Evolutionary conservation across 352 stramenopile genomes (phyloP).

Genomic region (Pythium diclinum): DNA sequence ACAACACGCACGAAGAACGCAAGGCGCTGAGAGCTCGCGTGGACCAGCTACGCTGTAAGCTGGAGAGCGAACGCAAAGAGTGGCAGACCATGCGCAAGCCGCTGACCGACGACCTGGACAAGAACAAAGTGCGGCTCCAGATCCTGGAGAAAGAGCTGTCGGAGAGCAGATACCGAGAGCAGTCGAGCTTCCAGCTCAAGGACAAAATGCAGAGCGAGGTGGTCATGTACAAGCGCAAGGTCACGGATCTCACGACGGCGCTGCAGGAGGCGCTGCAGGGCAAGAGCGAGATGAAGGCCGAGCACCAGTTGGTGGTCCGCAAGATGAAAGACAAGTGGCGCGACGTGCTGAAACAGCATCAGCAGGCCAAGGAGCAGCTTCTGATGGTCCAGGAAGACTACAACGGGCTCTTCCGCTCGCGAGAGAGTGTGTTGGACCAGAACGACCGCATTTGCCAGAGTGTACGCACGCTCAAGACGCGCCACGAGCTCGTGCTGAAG

Average conservation of each 20-base stretch:
- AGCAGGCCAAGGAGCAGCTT: conserved; percentile 54
- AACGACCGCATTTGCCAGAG: conserved; percentile 46
- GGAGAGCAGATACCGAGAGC: conserved; percentile 58
- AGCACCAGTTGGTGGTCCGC: conserved; percentile 40
- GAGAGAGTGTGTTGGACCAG: conserved; percentile 37
- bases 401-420: conserved; percentile 51
- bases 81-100: conserved; percentile 52
- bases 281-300: conserved; percentile 48
- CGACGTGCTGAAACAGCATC: conserved; percentile 40
- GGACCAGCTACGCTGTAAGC: conserved; percentile 61
- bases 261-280: conserved; percentile 44
- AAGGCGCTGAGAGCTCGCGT: conserved; percentile 63
- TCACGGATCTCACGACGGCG: conserved; percentile 45
- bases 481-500: conserved; percentile 45
- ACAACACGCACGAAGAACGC: conserved; percentile 60
- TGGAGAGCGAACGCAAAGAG: conserved; percentile 69
- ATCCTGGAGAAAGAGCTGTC: conserved; percentile 68
- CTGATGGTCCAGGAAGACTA: conserved; percentile 75
- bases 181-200: conserved; percentile 62
- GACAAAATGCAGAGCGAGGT: conserved; percentile 62
- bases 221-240: conserved; percentile 51
- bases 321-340: conserved; percentile 73
- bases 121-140: conserved; percentile 41
- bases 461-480: conserved; percentile 43
- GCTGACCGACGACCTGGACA: conserved; percentile 55